A percentile compares a stretch with the other conserved stretches of the same genome.
Evolutionary conservation across 495 filamentous ascomycete species (phyloP).

Genomic region (Penicilliopsis zonata): DNA sequence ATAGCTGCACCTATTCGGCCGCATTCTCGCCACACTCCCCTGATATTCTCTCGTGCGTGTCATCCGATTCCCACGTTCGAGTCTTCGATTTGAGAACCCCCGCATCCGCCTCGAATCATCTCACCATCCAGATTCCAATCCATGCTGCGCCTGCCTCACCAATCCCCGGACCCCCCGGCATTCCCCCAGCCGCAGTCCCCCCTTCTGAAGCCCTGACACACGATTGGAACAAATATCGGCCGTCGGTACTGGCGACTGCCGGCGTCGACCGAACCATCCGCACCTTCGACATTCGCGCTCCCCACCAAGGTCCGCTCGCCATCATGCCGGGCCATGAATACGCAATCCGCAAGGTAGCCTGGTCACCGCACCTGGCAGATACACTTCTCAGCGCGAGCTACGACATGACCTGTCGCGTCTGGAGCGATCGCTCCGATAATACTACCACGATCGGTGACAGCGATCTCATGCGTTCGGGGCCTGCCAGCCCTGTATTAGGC

Average conservation of each 20-base stretch:
- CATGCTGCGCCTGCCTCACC: slow-evolving; percentile 45
- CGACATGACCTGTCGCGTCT: slow-evolving; percentile 93
- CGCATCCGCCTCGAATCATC: slow-evolving; percentile 68
- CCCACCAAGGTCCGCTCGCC: slow-evolving; percentile 53
- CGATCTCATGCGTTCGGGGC: slow-evolving; percentile 26
- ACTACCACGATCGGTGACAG: slow-evolving; percentile 41
- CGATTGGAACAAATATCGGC: slow-evolving; percentile 97
- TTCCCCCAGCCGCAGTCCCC: slow-evolving; percentile 21
- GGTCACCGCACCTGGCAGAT: slow-evolving; percentile 85
- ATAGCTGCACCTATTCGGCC: slow-evolving; percentile 83
- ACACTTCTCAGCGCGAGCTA: slow-evolving; percentile 82
- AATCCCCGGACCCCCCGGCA: slow-evolving; percentile 21
- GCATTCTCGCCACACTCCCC: slow-evolving; percentile 71
- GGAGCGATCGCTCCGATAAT: slow-evolving; percentile 58
- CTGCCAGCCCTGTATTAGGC: slow-evolving; percentile 34
- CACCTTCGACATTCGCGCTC: slow-evolving; percentile 75
- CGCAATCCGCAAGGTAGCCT: slow-evolving; percentile 70
- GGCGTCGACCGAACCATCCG: slow-evolving; percentile 84
- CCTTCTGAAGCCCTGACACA: slow-evolving; percentile 79
- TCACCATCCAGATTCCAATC: slow-evolving; percentile 63
- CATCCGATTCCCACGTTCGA: slow-evolving; percentile 73
- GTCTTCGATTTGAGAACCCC: slow-evolving; percentile 86
- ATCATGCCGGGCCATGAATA: slow-evolving; percentile 79
- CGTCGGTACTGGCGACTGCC: slow-evolving; percentile 67
- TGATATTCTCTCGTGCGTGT: slow-evolving; percentile 66